phyloP scores from a whole-genome alignment of 805 yeast genomes.

The Huiozyma naganishii region DNA sequence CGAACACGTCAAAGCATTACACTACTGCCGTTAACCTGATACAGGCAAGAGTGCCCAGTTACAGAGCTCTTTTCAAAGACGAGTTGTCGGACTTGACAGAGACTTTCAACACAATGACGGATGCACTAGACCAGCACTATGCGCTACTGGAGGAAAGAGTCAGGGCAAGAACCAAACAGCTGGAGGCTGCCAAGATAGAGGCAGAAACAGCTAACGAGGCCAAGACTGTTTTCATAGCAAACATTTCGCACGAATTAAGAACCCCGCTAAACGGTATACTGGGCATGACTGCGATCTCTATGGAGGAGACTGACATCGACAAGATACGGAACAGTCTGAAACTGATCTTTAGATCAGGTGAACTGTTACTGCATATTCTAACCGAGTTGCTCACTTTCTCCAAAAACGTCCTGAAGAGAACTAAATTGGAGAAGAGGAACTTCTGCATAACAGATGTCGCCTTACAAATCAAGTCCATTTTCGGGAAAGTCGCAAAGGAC shows the following conservation, averaged over 20 bases:
- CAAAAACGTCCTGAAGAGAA: slow-evolving; percentile 73
- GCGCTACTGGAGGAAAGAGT: slow-evolving; percentile 82
- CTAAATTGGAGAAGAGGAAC: slow-evolving; percentile 73
- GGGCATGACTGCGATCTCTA: slow-evolving; percentile 90
- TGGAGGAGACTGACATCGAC: slow-evolving; percentile 67
- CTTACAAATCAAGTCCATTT: slow-evolving; percentile 75
- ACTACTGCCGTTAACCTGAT: slow-evolving; percentile 28
- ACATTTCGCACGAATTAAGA: slow-evolving; percentile 86
- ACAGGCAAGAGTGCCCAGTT: slow-evolving; percentile 35
- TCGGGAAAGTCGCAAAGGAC: slow-evolving; percentile 67
- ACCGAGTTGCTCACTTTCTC: slow-evolving; percentile 87
- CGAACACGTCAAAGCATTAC: slow-evolving; percentile 12
- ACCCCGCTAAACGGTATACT: slow-evolving; percentile 94
- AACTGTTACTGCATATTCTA: slow-evolving; percentile 72
- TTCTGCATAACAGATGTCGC: slow-evolving; percentile 75
- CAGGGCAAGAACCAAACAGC: slow-evolving; percentile 70
- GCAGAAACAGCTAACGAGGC: slow-evolving; percentile 97
- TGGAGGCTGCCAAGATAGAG: slow-evolving; percentile 76
- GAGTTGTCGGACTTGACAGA: slow-evolving; percentile 82
- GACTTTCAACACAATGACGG: slow-evolving; percentile 86
- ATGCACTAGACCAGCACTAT: slow-evolving; percentile 76
- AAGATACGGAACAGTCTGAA: slow-evolving; percentile 67
- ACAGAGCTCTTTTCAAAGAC: slow-evolving; percentile 52
- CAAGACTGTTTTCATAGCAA: slow-evolving; percentile 85
- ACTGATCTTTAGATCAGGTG: slow-evolving; percentile 85